Evolutionary conservation across 352 stramenopile species (phyloP).

Genomic region (Phytophthora quininea): DNA sequence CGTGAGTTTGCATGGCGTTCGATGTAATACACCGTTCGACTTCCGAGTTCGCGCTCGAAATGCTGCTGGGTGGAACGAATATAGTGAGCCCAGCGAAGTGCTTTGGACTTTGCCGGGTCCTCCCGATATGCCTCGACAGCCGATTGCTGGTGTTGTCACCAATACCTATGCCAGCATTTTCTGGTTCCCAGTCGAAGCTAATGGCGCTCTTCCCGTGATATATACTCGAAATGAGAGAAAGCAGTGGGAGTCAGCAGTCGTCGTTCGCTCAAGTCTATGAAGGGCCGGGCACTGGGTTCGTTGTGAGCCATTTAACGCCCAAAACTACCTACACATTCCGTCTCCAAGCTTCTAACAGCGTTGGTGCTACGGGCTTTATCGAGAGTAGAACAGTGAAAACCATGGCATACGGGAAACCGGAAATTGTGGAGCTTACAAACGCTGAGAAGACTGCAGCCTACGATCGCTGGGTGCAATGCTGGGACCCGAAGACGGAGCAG

Average conservation of each 20-base stretch:
- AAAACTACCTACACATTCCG: conserved; percentile 70
- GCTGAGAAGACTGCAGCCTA: conserved; percentile 43
- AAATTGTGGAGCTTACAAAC: conserved; percentile 71
- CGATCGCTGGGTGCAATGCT: conserved; percentile 87
- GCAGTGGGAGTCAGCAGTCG: conserved; percentile 25
- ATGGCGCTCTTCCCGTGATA: conserved; percentile 63
- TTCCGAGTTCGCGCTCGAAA: conserved; percentile 76
- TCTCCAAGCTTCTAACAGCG: conserved; percentile 69
- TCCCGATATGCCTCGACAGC: conserved; percentile 47
- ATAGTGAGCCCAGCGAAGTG: conserved; percentile 48
- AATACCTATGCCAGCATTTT: conserved; percentile 80
- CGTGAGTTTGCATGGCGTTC: conserved; percentile 46
- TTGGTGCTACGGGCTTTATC: conserved; percentile 64
- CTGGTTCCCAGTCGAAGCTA: conserved; percentile 62
- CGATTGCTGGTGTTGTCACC: conserved; percentile 57
- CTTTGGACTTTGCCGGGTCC: conserved; percentile 67
- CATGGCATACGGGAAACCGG: conserved; percentile 55
- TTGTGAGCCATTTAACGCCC: conserved; percentile 50
- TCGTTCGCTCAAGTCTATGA: conserved; percentile 61
- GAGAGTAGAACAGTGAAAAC: conserved; percentile 70
- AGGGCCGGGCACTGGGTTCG: conserved; percentile 66
- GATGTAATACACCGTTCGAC: conserved; percentile 55
- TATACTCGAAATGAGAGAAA: conserved; percentile 70
- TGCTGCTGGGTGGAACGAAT: conserved; percentile 74
- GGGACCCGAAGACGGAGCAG: conserved; percentile 83